A percentile compares a stretch with the other conserved stretches of the same genome.
phyloP scores from a whole-genome alignment of 139 green algal species.

The Diplosphaera chodatii region DNA sequence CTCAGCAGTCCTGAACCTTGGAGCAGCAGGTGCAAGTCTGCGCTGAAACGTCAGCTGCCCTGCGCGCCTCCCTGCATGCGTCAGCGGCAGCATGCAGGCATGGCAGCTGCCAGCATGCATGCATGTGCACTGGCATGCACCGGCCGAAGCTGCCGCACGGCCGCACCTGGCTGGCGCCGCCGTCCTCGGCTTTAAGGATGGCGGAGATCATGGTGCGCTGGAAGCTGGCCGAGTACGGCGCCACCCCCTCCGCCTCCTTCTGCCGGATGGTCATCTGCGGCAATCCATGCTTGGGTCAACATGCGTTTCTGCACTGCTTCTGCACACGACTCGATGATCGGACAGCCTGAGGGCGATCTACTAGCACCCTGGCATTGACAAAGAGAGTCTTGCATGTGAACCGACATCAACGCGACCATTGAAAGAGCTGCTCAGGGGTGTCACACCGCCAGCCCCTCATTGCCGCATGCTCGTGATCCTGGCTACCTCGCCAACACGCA shows the following conservation, averaged over 20 bases:
- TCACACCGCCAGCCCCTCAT: too few species aligned
- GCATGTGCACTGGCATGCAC: neutral
- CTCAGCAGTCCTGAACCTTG: too few species aligned
- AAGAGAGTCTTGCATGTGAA: too few species aligned
- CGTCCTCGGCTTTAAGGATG: slow-evolving; percentile 52
- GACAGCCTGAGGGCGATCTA: neutral
- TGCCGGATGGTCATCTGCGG: slow-evolving; percentile 32
- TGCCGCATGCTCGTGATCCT: too few species aligned
- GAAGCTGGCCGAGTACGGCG: slow-evolving; percentile 46
- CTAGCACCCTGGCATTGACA: too few species aligned
- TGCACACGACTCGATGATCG: neutral
- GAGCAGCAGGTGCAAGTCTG: too few species aligned
- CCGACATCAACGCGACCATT: too few species aligned
- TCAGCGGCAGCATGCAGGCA: too few species aligned
- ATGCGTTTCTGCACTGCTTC: slow-evolving; percentile 16
- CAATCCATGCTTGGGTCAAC: too few species aligned
- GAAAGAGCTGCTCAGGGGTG: too few species aligned
- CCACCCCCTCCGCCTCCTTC: slow-evolving; percentile 23
- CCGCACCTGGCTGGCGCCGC: slow-evolving; percentile 53
- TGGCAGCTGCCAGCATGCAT: neutral
- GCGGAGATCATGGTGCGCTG: slow-evolving; percentile 46
- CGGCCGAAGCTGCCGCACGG: neutral
- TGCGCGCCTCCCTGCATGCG: neutral
- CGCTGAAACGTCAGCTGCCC: neutral
- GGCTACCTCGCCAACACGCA: too few species aligned